Conservation (phyloP, 2,329 filamentous ascomycete species). For the Colletotrichum graminicola region DNA sequence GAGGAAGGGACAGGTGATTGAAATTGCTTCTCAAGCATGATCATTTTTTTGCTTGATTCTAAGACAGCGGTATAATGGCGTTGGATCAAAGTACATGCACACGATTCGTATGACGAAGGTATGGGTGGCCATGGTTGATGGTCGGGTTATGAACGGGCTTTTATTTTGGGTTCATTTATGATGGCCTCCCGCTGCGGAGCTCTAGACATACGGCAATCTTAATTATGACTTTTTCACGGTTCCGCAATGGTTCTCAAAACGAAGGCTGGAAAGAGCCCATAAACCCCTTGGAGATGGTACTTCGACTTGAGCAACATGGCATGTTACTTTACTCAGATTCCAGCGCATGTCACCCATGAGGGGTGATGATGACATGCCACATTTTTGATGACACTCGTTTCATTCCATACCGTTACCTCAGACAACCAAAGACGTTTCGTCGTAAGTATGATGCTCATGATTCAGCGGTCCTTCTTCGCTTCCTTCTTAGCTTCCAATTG, state of each 20-base stretch:
- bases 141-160: slow-evolving; percentile 1
- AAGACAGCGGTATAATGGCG: slow-evolving; percentile 26
- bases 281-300: background rate
- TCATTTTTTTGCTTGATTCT: background rate
- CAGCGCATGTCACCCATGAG: too few species aligned
- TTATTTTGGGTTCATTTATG: background rate
- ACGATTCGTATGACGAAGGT: slow-evolving; percentile 41
- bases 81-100: slow-evolving; percentile 43
- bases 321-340: background rate
- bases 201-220: slow-evolving; percentile 1
- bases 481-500: slow-evolving; percentile 55
- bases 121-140: slow-evolving; percentile 17
- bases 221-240: background rate
- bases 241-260: background rate
- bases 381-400: background rate
- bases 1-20: background rate
- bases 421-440: background rate
- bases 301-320: background rate
- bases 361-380: background rate
- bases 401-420: background rate
- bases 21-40: background rate
- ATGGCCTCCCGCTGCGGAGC: background rate
- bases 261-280: background rate
- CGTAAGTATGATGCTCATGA: background rate
- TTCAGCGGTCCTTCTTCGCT: slow-evolving; percentile 63